Evolutionary conservation across 2,329 filamentous ascomycete species (phyloP).

Genomic region (Aspergillus sp.): DNA sequence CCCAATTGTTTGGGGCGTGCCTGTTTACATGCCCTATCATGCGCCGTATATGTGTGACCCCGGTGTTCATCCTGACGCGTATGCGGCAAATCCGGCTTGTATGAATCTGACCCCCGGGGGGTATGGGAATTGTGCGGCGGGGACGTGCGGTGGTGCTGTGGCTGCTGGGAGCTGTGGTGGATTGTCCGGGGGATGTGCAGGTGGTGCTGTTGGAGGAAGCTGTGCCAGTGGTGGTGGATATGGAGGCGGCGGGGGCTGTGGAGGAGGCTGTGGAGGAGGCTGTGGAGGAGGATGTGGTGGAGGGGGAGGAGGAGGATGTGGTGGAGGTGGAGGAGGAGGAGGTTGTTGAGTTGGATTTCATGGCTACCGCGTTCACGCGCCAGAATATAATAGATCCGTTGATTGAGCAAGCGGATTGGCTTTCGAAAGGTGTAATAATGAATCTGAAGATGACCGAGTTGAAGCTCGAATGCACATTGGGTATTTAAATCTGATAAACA

Average conservation of each 20-base stretch:
- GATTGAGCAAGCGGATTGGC: too few species aligned
- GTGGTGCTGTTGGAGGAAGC: constrained; percentile 33
- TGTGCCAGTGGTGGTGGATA: constrained; percentile 37
- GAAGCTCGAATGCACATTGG: neutral
- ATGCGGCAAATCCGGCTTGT: constrained; percentile 40
- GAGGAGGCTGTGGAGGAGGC: neutral
- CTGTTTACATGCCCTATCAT: constrained; percentile 40
- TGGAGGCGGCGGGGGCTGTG: constrained; percentile 3
- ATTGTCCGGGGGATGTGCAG: constrained; percentile 28
- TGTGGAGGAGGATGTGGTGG: neutral
- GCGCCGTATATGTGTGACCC: constrained; percentile 43
- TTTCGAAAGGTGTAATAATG: neutral
- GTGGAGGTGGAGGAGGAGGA: neutral
- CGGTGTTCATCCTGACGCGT: constrained; percentile 34
- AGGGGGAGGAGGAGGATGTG: neutral
- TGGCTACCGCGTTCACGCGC: neutral
- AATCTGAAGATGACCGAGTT: neutral
- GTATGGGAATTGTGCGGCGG: constrained; percentile 43
- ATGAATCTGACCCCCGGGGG: constrained; percentile 35
- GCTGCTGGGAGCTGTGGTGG: constrained; percentile 39
- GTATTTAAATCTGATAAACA: neutral
- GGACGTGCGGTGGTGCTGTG: constrained; percentile 37
- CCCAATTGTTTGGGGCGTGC: constrained; percentile 41
- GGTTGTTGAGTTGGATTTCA: neutral
- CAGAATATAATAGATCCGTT: neutral